Base-by-base conservation (phyloP, 2,329 filamentous ascomycete species). In the Fusarium sp. region DNA sequence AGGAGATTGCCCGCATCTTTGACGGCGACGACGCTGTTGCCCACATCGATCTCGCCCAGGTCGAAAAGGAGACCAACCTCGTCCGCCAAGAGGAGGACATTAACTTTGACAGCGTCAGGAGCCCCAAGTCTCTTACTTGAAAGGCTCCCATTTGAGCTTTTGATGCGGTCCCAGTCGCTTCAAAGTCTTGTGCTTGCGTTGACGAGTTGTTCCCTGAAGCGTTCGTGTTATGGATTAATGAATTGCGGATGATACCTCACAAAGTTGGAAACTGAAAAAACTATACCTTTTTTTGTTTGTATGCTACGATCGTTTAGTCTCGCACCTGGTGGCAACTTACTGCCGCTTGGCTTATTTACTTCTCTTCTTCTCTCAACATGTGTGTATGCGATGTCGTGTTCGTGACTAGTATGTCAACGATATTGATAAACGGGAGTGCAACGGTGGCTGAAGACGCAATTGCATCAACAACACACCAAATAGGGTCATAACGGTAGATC, bases 1-100 rank as follows among this genome's bases (percentile, higher is more conserved):
- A 92, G 76, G 75, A 77, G 62, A 76, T 76, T 64, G 87, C 89
- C 50, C 86, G 86, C 73, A 90, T 92, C 76, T 92, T 92, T 73
- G 90, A 92, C 71, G 90, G 89, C 38, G 85, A 88, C 27, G 85
- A 88, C 18, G 81, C 85, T 33, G 83, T 87, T 11, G 85, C 83
- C 6, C 82, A 85, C 68, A 81, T 89, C 65, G 83, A 87, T 74
- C 78, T 88, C 46, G 79, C 83, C 27, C 83, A 87, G 74, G 82
- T 87, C 44, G 83, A 87, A 70, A 87, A 87, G 78, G 85, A 87
- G 72, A 74, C 76, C 6, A 68, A 75, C 18, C 62, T 77, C 27
- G 54, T 65, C 16, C 73, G 75, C 18, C 68, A 76, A 2, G 76
- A 78, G 58, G 72, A 73, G 40, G 64, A 69, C 9, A 53, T 67